Evolutionary conservation across 805 yeast species (phyloP).

Genomic region (Kuraishia capsulata): DNA sequence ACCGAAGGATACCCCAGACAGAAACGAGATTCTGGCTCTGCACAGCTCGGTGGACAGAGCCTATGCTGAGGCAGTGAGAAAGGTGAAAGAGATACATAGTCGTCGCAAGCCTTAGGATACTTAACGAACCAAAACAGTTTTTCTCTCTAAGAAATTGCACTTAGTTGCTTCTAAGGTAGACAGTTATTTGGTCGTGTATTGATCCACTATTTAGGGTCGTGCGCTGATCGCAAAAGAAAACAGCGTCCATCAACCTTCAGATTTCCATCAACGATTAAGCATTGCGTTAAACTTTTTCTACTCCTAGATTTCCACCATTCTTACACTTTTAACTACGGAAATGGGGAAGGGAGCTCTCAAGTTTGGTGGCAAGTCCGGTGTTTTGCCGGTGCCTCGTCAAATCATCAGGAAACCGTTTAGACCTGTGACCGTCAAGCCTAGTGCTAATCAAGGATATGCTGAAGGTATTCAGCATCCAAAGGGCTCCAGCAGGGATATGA

Average conservation of each 20-base stretch:
- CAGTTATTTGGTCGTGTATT: no score
- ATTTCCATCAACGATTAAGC: no score
- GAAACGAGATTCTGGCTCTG: conserved; percentile 64
- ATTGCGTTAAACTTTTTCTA: no score
- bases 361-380: conserved; percentile 66
- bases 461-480: conserved; percentile 60
- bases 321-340: no score
- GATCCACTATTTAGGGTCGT: no score
- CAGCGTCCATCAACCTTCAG: no score
- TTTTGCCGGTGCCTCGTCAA: conserved; percentile 69
- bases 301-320: no score
- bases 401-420: conserved; percentile 62
- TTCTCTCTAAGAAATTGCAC: no score
- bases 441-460: conserved; percentile 59
- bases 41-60: conserved; percentile 89
- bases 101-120: no score
- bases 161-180: no score
- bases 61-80: conserved; percentile 78
- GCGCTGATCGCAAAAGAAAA: no score
- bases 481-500: conserved; percentile 49
- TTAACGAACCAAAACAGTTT: no score
- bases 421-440: conserved; percentile 39
- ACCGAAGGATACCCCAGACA: conserved; percentile 75
- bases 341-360: conserved; percentile 44
- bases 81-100: conserved; percentile 56